Conservation (phyloP, 768 basidiomycete species). For the Gymnopilus dilepis region DNA sequence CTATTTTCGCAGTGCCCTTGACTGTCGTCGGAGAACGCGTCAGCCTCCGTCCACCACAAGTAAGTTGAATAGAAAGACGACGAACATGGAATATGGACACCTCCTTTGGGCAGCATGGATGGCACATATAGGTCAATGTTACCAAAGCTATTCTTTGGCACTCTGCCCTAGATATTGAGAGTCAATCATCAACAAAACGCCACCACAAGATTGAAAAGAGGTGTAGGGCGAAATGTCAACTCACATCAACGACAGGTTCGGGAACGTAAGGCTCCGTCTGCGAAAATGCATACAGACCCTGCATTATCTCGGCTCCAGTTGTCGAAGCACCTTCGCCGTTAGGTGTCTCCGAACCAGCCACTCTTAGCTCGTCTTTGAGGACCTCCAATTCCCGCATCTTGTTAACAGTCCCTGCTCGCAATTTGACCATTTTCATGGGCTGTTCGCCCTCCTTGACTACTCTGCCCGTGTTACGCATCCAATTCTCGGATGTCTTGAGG, state of each 20-base stretch:
- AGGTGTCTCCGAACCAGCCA: slow-evolving; percentile 43
- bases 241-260: slow-evolving; percentile 82
- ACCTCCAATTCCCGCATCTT: slow-evolving; percentile 70
- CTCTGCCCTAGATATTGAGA: slow-evolving; percentile 66
- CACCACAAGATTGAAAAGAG: slow-evolving; percentile 1
- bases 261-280: slow-evolving; percentile 88
- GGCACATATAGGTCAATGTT: slow-evolving; percentile 97
- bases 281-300: slow-evolving; percentile 82
- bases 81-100: slow-evolving; percentile 90
- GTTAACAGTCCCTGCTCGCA: slow-evolving; percentile 80
- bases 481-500: slow-evolving; percentile 91
- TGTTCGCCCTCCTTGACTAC: slow-evolving; percentile 74
- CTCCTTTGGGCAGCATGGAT: slow-evolving; percentile 92
- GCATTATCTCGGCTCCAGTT: slow-evolving; percentile 59
- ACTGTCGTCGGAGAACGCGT: slow-evolving; percentile 43
- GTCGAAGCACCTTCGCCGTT: slow-evolving; percentile 34
- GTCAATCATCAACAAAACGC: background rate
- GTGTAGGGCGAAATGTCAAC: slow-evolving; percentile 37
- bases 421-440: slow-evolving; percentile 89
- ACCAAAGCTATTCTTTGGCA: slow-evolving; percentile 95
- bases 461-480: slow-evolving; percentile 87
- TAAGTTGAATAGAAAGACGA: slow-evolving; percentile 19
- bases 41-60: background rate
- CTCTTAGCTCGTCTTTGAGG: slow-evolving; percentile 46
- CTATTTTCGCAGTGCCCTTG: slow-evolving; percentile 89